phyloP scores from a whole-genome alignment of 805 yeast genomes.

The Helenozyma baotianmanensis region DNA sequence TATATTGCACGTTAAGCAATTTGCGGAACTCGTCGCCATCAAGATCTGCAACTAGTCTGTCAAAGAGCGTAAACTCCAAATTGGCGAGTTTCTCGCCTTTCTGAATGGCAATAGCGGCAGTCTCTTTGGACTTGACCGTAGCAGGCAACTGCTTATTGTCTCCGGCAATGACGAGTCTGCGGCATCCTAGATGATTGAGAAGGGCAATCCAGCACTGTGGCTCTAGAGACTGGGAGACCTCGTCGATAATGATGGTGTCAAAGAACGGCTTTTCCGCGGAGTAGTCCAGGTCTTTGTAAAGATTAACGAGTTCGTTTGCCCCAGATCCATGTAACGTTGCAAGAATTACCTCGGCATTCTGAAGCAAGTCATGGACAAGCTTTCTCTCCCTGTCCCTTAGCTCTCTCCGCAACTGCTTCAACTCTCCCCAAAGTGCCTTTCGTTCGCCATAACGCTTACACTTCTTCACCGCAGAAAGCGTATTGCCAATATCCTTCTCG shows the following conservation, averaged over 20 bases:
- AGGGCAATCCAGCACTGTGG: slow-evolving; percentile 97
- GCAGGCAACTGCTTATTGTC: slow-evolving; percentile 93
- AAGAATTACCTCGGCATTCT: slow-evolving; percentile 63
- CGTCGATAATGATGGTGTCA: slow-evolving; percentile 85
- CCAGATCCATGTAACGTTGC: slow-evolving; percentile 90
- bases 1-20: slow-evolving; percentile 72
- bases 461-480: slow-evolving; percentile 54
- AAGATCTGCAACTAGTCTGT: slow-evolving; percentile 52
- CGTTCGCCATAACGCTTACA: slow-evolving; percentile 62
- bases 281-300: slow-evolving; percentile 34
- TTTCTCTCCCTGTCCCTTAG: slow-evolving; percentile 61
- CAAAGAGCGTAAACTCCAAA: slow-evolving; percentile 72
- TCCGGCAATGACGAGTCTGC: slow-evolving; percentile 77
- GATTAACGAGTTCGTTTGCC: slow-evolving; percentile 57
- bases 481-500: slow-evolving; percentile 61
- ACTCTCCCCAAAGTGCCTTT: slow-evolving; percentile 60
- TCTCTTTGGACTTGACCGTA: slow-evolving; percentile 58
- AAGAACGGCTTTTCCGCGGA: slow-evolving; percentile 42
- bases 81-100: slow-evolving; percentile 34
- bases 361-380: slow-evolving; percentile 53
- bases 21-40: slow-evolving; percentile 46
- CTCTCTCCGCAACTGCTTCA: slow-evolving; percentile 68
- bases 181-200: slow-evolving; percentile 53
- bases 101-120: slow-evolving; percentile 9
- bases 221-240: slow-evolving; percentile 89